Evolutionary conservation across 1,139 yeast genomes (phyloP).

Genomic region (Geotrichum citri-aurantii): DNA sequence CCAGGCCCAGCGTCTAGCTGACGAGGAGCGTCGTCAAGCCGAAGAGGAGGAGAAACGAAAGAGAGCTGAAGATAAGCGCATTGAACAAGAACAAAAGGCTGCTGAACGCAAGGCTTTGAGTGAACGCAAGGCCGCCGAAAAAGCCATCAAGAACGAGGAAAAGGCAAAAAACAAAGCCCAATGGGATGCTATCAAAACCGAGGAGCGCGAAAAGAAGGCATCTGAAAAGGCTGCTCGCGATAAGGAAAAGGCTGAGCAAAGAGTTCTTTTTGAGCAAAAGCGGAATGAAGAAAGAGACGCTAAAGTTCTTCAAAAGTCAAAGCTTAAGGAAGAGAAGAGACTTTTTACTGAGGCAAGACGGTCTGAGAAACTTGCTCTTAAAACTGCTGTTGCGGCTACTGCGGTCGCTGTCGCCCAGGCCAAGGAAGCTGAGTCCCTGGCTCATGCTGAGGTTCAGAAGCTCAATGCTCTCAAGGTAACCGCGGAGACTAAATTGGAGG

Average conservation of each 20-base stretch:
- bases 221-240: constrained; percentile 19
- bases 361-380: constrained; percentile 17
- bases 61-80: constrained; percentile 34
- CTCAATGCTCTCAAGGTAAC: constrained; percentile 23
- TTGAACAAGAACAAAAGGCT: constrained; percentile 23
- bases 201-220: constrained; percentile 21
- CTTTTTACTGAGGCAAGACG: constrained; percentile 13
- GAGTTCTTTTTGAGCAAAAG: constrained; percentile 8
- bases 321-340: constrained; percentile 20
- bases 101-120: constrained; percentile 28
- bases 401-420: constrained; percentile 29
- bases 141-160: constrained; percentile 26
- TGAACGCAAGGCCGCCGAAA: constrained; percentile 30
- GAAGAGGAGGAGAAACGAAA: constrained; percentile 45
- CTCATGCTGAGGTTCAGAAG: constrained; percentile 28
- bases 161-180: constrained; percentile 25
- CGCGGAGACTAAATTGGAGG: constrained; percentile 29
- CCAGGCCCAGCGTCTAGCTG: constrained; percentile 61
- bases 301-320: constrained; percentile 20
- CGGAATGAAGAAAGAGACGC: constrained; percentile 19
- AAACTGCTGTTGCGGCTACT: constrained; percentile 20
- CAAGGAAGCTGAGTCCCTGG: constrained; percentile 24
- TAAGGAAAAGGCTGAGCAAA: constrained; percentile 8
- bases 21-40: constrained; percentile 51
- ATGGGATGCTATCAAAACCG: constrained; percentile 17